Conservation (phyloP, 331 rosid genomes). For the Erythrophleum ivorense region DNA sequence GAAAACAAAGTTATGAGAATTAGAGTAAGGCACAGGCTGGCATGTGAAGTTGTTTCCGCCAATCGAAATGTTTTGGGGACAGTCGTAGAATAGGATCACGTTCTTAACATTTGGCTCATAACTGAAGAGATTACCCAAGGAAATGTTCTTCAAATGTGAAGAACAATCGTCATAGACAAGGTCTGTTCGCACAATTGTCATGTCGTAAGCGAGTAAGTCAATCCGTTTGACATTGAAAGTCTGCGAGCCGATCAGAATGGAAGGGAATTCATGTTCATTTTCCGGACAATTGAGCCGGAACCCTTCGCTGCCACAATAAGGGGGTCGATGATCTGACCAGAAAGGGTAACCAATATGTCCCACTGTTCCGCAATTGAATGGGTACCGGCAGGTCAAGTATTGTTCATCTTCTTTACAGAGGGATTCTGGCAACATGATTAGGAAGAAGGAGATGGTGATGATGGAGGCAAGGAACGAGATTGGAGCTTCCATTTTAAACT, state of each 20-base stretch:
- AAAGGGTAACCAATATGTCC: too few relatives aligned
- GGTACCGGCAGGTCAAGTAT: too few relatives aligned
- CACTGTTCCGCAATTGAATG: too few relatives aligned
- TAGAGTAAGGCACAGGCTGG: not conserved
- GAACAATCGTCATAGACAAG: constrained; percentile 40
- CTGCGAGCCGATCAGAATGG: constrained; percentile 41
- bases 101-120: fast-evolving
- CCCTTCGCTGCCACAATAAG: not conserved
- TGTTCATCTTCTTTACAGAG: not conserved
- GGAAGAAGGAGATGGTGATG: not conserved
- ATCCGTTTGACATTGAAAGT: not conserved
- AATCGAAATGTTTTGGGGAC: too few relatives aligned
- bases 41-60: too few relatives aligned
- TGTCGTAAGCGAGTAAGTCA: not conserved
- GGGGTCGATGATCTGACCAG: not conserved
- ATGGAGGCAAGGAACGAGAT: too few relatives aligned
- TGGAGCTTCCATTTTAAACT: not conserved
- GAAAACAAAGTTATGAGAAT: not conserved
- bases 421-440: not conserved
- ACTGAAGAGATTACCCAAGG: not conserved
- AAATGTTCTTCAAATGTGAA: not conserved
- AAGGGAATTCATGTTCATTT: not conserved
- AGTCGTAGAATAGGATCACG: too few relatives aligned
- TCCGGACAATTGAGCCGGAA: constrained; percentile 38
- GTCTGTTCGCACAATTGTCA: constrained; percentile 27